phyloP scores from a whole-genome alignment of 768 basidiomycete species.

The Suillus discolor region DNA sequence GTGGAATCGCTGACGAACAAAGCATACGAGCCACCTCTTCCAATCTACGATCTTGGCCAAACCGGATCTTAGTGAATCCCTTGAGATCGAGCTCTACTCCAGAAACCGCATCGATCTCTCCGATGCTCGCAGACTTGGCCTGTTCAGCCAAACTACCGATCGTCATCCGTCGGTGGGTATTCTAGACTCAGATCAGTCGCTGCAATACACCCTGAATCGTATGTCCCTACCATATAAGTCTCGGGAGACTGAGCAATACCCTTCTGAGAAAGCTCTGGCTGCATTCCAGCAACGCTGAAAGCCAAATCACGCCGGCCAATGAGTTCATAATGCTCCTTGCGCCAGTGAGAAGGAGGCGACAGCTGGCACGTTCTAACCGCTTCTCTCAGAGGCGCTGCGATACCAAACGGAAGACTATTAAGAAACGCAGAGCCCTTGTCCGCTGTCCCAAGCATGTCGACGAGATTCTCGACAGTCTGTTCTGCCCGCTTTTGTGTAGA shows the following conservation, averaged over 20 bases:
- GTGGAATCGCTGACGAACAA: slow-evolving; percentile 72
- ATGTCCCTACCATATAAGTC: slow-evolving; percentile 31
- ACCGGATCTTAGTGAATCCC: slow-evolving; percentile 81
- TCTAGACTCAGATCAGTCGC: slow-evolving; percentile 38
- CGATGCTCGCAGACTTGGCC: slow-evolving; percentile 50
- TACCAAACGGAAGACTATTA: slow-evolving; percentile 63
- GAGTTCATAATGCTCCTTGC: slow-evolving; percentile 39
- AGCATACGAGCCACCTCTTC: slow-evolving; percentile 93
- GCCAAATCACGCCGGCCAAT: slow-evolving; percentile 35
- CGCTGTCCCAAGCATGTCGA: slow-evolving; percentile 40
- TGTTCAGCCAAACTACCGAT: slow-evolving; percentile 54
- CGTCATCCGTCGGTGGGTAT: slow-evolving; percentile 49
- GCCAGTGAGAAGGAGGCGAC: slow-evolving; percentile 76
- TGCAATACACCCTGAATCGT: not conserved
- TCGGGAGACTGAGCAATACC: slow-evolving; percentile 34
- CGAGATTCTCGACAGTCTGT: slow-evolving; percentile 58
- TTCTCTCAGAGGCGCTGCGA: slow-evolving; percentile 81
- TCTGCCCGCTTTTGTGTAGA: slow-evolving; percentile 69
- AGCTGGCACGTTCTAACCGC: slow-evolving; percentile 84
- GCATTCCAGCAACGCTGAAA: slow-evolving; percentile 33
- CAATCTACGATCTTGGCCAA: slow-evolving; percentile 86
- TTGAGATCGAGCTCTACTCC: slow-evolving; percentile 75
- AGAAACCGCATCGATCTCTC: slow-evolving; percentile 59
- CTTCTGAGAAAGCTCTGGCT: slow-evolving; percentile 31
- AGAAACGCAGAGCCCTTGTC: slow-evolving; percentile 51